Conservation (phyloP, 2,329 filamentous ascomycete species). For the Pseudogymnoascus sp. region DNA sequence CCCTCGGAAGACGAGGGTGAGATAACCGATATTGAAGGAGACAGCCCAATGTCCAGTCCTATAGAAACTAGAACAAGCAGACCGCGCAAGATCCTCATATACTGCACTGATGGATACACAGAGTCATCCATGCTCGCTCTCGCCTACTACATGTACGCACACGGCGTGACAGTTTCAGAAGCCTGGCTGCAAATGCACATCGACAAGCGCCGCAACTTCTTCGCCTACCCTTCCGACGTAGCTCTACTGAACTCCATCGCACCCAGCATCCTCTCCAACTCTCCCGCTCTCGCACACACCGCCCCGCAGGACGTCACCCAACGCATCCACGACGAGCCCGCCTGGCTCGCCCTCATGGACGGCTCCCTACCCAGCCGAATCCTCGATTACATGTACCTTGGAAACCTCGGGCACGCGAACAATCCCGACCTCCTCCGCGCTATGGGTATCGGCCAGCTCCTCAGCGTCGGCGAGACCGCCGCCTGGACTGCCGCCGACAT, state of each 20-base stretch:
- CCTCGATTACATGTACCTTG: constrained; percentile 90
- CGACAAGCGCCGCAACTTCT: constrained; percentile 81
- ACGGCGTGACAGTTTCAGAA: constrained; percentile 69
- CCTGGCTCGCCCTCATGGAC: constrained; percentile 77
- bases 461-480: constrained; percentile 86
- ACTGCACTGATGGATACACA: constrained; percentile 93
- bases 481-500: constrained; percentile 68
- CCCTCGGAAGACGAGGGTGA: constrained; percentile 14
- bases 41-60: constrained; percentile 43
- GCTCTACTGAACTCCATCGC: constrained; percentile 71
- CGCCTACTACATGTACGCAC: constrained; percentile 89
- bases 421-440: constrained; percentile 75
- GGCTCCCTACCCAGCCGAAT: constrained; percentile 87
- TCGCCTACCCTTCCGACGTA: constrained; percentile 89
- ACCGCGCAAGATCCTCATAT: constrained; percentile 67
- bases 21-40: constrained; percentile 41
- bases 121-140: constrained; percentile 84
- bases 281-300: constrained; percentile 47
- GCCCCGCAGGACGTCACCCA: constrained; percentile 46
- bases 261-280: constrained; percentile 64
- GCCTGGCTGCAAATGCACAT: constrained; percentile 85
- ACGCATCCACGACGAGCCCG: constrained; percentile 54
- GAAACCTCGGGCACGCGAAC: constrained; percentile 88
- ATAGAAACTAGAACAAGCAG: constrained; percentile 24
- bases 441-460: constrained; percentile 76